phyloP scores from a whole-genome alignment of 2,329 filamentous ascomycete species.

The Aspergillus versicolor region DNA sequence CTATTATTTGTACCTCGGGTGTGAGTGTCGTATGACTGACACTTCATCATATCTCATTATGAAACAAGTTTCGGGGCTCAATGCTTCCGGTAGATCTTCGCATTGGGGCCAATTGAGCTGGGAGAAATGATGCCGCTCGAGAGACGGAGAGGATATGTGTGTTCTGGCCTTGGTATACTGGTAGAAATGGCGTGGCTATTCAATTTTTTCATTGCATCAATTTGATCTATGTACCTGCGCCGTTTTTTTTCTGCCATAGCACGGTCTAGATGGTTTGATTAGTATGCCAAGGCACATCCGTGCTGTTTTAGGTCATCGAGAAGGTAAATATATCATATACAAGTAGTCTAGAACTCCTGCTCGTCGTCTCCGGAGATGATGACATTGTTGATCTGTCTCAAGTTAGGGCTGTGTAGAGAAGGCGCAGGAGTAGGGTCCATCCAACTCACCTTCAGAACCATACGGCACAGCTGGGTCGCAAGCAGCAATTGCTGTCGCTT shows the following conservation, averaged over 20 bases:
- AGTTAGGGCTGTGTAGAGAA: conserved; percentile 16
- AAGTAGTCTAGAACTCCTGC: conserved; percentile 70
- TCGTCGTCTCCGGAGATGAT: conserved; percentile 87
- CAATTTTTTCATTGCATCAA: conserved; percentile 21
- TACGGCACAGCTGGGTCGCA: conserved; percentile 94
- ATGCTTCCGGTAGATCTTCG: neutral
- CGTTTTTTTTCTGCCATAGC: conserved; percentile 13
- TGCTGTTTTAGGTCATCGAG: conserved; percentile 18
- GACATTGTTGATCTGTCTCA: conserved; percentile 73
- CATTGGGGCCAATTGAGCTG: neutral
- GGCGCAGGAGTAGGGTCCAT: neutral
- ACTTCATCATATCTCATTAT: neutral
- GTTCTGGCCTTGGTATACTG: neutral
- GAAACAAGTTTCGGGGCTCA: neutral
- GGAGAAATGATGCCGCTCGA: too few relatives aligned
- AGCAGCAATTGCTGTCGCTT: conserved; percentile 97
- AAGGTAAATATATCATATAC: conserved; percentile 19
- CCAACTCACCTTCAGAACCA: conserved; percentile 80
- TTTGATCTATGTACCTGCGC: conserved; percentile 19
- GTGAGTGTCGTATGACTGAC: neutral
- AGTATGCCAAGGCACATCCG: conserved; percentile 15
- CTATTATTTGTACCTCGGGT: neutral
- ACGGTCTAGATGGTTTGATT: conserved; percentile 15
- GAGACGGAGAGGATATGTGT: too few relatives aligned
- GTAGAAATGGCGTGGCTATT: neutral